These are phyloP conservation scores for Podospora australis DNA, from an alignment of 495 filamentous ascomycete genomes.

Conservation along the genomic window DNA sequence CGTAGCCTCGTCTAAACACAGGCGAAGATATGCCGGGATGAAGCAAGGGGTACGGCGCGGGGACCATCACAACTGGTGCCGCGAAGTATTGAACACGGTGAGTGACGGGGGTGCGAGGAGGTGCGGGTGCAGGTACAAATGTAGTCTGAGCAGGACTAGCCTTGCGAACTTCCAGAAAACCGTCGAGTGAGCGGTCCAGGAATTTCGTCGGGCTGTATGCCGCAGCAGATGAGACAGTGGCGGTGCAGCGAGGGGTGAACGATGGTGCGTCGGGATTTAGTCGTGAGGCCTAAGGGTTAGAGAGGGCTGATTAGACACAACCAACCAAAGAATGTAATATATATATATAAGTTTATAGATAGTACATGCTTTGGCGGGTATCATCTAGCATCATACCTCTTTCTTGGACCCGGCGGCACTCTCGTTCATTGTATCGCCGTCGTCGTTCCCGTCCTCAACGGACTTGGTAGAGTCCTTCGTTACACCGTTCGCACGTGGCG, in stretches of 20 bases:
- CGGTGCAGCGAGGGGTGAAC: slow-evolving; percentile 42
- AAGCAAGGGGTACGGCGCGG: slow-evolving; percentile 12
- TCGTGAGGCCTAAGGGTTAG: slow-evolving; percentile 35
- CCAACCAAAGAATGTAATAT: slow-evolving; percentile 34
- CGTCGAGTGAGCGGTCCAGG: slow-evolving; percentile 5
- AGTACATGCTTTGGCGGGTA: slow-evolving; percentile 33
- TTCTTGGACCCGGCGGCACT: slow-evolving; percentile 31
- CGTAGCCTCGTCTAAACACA: neutral
- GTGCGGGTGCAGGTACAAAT: neutral
- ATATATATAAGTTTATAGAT: slow-evolving; percentile 26
- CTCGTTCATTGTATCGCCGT: no score
- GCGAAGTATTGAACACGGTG: slow-evolving; percentile 16
- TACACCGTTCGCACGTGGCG: no score
- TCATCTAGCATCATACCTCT: slow-evolving; percentile 40
- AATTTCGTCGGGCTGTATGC: slow-evolving; percentile 8
- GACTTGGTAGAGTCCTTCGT: no score
- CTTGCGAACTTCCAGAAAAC: slow-evolving; percentile 1
- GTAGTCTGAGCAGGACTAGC: slow-evolving; percentile 3
- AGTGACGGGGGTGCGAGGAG: neutral
- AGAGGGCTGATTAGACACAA: slow-evolving; percentile 32
- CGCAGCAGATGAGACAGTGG: neutral
- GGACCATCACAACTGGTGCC: slow-evolving; percentile 12
- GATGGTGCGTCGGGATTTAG: slow-evolving; percentile 50
- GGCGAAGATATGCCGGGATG: slow-evolving; percentile 1
- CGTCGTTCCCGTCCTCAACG: slow-evolving; percentile 11